Conservation (phyloP, 2,329 filamentous ascomycete genomes). For the Nigrospora oryzae region DNA sequence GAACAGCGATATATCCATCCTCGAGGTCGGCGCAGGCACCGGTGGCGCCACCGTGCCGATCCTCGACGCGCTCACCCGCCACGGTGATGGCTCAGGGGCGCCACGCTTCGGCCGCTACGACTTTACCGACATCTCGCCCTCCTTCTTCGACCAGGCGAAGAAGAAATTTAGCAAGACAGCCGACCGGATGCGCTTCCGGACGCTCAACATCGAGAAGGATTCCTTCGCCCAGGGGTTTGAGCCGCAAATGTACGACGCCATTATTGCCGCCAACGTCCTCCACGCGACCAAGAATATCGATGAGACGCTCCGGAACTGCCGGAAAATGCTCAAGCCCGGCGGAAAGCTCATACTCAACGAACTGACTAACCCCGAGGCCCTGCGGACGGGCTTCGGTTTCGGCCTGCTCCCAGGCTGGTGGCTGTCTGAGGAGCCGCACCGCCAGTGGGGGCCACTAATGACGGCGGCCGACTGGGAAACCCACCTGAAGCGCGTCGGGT, state of each 20-base stretch:
- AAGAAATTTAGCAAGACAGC: slow-evolving; percentile 5
- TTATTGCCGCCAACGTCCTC: slow-evolving; percentile 4
- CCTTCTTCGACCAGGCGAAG: slow-evolving; percentile 8
- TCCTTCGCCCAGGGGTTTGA: slow-evolving; percentile 2
- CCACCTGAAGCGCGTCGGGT: not conserved
- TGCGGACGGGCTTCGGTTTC: not conserved
- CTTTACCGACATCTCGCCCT: slow-evolving; percentile 10
- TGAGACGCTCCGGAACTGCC: slow-evolving; percentile 7
- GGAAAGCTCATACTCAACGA: slow-evolving; percentile 7
- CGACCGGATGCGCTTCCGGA: slow-evolving; percentile 2
- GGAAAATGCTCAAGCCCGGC: slow-evolving; percentile 6
- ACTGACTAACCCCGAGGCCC: not conserved
- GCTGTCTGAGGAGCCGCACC: not conserved
- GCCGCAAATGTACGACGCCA: not conserved
- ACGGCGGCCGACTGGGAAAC: not conserved
- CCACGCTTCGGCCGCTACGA: slow-evolving; percentile 4
- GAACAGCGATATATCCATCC: slow-evolving; percentile 1
- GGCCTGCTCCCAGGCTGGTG: slow-evolving; percentile 4
- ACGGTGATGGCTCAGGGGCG: not conserved
- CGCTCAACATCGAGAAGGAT: not conserved
- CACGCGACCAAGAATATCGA: slow-evolving; percentile 8
- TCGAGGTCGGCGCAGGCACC: slow-evolving; percentile 3
- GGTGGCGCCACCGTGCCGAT: slow-evolving; percentile 1
- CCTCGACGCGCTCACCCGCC: not conserved
- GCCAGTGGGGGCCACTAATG: not conserved